Evolutionary conservation across 768 basidiomycete species (phyloP).

Genomic region (Mycena indigotica): DNA sequence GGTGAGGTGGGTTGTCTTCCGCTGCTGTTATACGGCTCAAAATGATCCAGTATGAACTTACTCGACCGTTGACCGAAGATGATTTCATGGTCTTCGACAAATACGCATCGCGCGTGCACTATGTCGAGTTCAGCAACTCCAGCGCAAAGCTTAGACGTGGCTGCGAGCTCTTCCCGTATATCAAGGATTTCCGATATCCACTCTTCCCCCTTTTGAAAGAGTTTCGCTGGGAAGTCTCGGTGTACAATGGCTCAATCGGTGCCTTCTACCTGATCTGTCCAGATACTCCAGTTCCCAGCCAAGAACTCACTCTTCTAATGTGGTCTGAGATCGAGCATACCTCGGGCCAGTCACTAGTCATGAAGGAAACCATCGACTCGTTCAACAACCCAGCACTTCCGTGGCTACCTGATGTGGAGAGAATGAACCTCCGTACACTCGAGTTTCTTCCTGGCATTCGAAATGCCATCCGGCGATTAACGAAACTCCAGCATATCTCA

Average conservation of each 20-base stretch:
- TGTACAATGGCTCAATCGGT: slow-evolving; percentile 16
- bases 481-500: slow-evolving; percentile 15
- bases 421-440: slow-evolving; percentile 17
- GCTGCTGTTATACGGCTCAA: neutral
- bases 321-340: slow-evolving; percentile 17
- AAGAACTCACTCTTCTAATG: slow-evolving; percentile 14
- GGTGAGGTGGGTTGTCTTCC: neutral
- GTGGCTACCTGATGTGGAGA: slow-evolving; percentile 22
- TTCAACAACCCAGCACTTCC: slow-evolving; percentile 21
- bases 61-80: slow-evolving; percentile 1
- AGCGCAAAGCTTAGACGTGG: slow-evolving; percentile 14
- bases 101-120: slow-evolving; percentile 17
- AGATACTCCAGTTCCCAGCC: slow-evolving; percentile 10
- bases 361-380: slow-evolving; percentile 11
- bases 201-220: slow-evolving; percentile 12
- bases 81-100: slow-evolving; percentile 22
- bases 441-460: slow-evolving; percentile 18
- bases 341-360: slow-evolving; percentile 4
- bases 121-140: slow-evolving; percentile 19
- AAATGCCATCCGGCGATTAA: slow-evolving; percentile 6
- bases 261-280: slow-evolving; percentile 20
- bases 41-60: slow-evolving; percentile 10
- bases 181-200: slow-evolving; percentile 20
- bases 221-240: slow-evolving; percentile 20
- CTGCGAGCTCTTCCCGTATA: slow-evolving; percentile 19